Conservation (phyloP, 176 grass and related monocot species). For the bread wheat (Triticum aestivum) region DNA sequence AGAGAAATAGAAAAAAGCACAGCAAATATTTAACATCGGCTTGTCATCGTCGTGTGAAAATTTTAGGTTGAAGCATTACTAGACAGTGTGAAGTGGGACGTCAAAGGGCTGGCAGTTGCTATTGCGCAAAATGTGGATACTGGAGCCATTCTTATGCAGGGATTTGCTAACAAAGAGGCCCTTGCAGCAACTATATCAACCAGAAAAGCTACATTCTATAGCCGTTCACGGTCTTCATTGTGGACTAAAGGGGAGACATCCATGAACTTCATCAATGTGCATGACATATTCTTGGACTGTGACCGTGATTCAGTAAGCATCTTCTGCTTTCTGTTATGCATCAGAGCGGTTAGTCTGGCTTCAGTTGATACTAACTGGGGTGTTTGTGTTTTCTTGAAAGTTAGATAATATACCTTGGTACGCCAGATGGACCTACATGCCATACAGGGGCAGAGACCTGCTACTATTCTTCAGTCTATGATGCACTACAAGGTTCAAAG, state of each 20-base stretch:
- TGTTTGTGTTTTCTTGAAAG: not conserved
- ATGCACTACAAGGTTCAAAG: constrained; percentile 64
- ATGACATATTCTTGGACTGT: constrained; percentile 85
- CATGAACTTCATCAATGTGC: constrained; percentile 92
- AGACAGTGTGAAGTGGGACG: constrained; percentile 86
- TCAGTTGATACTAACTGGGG: constrained; percentile 12
- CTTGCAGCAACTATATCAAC: constrained; percentile 69
- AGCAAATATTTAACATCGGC: not conserved
- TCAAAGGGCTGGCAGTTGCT: constrained; percentile 84
- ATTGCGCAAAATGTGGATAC: constrained; percentile 91
- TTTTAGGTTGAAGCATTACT: constrained; percentile 59
- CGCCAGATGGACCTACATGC: constrained; percentile 94
- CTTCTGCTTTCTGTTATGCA: not conserved
- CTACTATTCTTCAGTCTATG: constrained; percentile 83
- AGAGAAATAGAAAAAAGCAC: not conserved
- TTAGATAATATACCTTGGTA: constrained; percentile 97
- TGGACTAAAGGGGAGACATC: constrained; percentile 99
- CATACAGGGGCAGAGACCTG: constrained; percentile 91
- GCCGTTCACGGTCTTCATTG: constrained; percentile 72
- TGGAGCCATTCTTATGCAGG: constrained; percentile 95
- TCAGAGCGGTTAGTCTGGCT: not conserved
- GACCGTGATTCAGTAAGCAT: constrained; percentile 89
- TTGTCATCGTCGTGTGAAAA: not conserved
- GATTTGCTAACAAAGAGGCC: constrained; percentile 81
- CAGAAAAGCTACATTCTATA: constrained; percentile 88